Evolutionary conservation across 192 early-diverging fungal genomes (phyloP).

Genomic region (Paraglomus brasilianum): DNA sequence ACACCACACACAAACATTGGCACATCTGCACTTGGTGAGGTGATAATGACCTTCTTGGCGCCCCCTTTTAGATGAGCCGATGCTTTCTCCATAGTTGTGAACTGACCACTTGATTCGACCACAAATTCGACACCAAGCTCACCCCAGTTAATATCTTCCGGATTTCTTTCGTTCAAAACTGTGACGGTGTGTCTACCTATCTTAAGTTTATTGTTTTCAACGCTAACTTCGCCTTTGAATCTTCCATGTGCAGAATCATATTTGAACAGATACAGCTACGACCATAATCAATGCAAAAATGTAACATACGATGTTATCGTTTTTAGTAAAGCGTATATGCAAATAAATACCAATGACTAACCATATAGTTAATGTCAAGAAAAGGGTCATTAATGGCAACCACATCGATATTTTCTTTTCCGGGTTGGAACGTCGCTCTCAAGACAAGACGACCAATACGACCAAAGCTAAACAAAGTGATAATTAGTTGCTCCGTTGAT

Average conservation of each 20-base stretch:
- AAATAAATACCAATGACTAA: no score
- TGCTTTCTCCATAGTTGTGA: conserved; percentile 91
- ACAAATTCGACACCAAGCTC: conserved; percentile 80
- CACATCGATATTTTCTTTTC: conserved; percentile 75
- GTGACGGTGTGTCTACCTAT: conserved; percentile 82
- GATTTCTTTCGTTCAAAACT: conserved; percentile 75
- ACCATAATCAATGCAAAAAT: no score
- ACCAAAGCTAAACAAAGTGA: conserved; percentile 67
- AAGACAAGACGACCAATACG: conserved; percentile 98
- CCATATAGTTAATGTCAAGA: conserved; percentile 96
- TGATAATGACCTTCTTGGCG: conserved; percentile 99
- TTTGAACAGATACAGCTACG: conserved; percentile 89
- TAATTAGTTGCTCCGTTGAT: background rate
- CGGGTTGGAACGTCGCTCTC: conserved; percentile 78
- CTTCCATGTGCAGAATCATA: conserved; percentile 99
- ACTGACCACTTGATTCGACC: conserved; percentile 98
- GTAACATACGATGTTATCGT: no score
- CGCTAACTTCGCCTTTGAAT: conserved; percentile 80
- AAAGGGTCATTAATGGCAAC: conserved; percentile 98
- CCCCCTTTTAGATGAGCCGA: conserved; percentile 81
- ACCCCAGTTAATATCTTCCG: conserved; percentile 89
- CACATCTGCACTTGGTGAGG: conserved; percentile 92
- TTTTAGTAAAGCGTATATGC: no score
- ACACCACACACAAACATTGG: conserved; percentile 99
- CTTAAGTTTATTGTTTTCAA: conserved; percentile 83